These are phyloP conservation scores for Kodamaea kaohsiungensis DNA, from an alignment of 805 yeast genomes.

Conservation along the genomic window DNA sequence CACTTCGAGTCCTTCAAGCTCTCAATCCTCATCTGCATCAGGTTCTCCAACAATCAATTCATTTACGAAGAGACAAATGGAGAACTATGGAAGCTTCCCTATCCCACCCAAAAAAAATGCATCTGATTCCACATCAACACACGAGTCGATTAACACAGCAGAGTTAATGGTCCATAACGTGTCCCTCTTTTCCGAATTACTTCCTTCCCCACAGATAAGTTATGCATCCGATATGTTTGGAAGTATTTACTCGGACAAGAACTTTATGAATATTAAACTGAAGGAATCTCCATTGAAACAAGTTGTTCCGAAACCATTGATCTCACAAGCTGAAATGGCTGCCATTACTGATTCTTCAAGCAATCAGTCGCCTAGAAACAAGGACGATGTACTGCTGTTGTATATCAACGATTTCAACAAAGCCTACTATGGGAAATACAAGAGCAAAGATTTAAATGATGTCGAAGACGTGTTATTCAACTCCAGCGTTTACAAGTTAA, in stretches of 20 bases:
- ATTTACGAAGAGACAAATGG: background rate
- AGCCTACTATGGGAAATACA: slow-evolving; percentile 18
- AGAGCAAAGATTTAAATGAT: slow-evolving; percentile 5
- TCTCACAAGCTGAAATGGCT: background rate
- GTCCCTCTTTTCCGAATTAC: slow-evolving; percentile 30
- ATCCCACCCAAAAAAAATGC: background rate
- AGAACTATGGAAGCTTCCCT: background rate
- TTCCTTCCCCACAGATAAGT: slow-evolving; percentile 44
- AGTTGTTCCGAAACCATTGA: background rate
- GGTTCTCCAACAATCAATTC: background rate
- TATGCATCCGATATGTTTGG: slow-evolving; percentile 32
- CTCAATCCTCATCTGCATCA: background rate
- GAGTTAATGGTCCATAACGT: slow-evolving; percentile 32
- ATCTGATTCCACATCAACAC: slow-evolving; percentile 1
- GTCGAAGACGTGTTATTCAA: slow-evolving; percentile 14
- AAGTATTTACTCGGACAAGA: slow-evolving; percentile 9
- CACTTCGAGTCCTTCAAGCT: background rate
- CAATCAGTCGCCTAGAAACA: background rate
- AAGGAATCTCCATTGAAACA: background rate
- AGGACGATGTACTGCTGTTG: slow-evolving; percentile 7
- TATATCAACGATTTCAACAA: slow-evolving; percentile 25
- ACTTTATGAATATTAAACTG: background rate
- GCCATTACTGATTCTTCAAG: background rate
- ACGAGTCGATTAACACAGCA: slow-evolving; percentile 26
- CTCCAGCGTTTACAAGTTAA: slow-evolving; percentile 25